Evolutionary conservation across 2,329 filamentous ascomycete species (phyloP), one percentile per base, ranked within the genome.

Genomic region (Teratosphaeria zuluensis): DNA sequence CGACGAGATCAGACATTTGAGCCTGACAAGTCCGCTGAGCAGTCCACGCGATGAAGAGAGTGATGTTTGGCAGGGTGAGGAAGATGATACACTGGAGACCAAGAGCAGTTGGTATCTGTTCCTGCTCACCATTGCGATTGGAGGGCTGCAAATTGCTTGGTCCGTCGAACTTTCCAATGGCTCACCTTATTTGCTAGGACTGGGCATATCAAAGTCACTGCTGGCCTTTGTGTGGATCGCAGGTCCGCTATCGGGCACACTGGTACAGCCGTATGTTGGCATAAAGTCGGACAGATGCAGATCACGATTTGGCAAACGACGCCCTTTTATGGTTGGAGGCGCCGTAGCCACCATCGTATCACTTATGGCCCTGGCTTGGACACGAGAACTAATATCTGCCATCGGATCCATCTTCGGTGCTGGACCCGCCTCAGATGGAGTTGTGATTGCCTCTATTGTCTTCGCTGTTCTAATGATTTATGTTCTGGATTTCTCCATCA

Each of bases 101-200:
- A 95, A 92, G 79, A 92, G 88, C 73, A 78, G 86, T 53, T 90
- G 87, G 85, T 95, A 95, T 73, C 79, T 97, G 67, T 83, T 95
- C 65, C 77, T 96, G 62, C 77, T 97, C 73, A 96, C 92, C 6
- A 79, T 96, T 62, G 86, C 89, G 70, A 89, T 96, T 65, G 90
- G 90, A 61, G 92, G 84, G 28, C 78, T 97, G 62, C 92, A 97
- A 75, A 88, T 97, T 65, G 91, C 92, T 31, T 97, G 92, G 92
- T 92, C 92, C 1, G 91, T 96, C 51, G 92, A 97, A 74, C 80
- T 96, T 51, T 95, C 91, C 57, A 92, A 95, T 77, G 92, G 92
- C 66, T 96, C 92, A 56, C 80, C 80, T 53, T 81, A 80, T 64
- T 71, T 82, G 0, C 71, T 81, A 7, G 78, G 78, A 21, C 75